Conservation (phyloP, 768 basidiomycete species). For the Phaffia tasmanica region DNA sequence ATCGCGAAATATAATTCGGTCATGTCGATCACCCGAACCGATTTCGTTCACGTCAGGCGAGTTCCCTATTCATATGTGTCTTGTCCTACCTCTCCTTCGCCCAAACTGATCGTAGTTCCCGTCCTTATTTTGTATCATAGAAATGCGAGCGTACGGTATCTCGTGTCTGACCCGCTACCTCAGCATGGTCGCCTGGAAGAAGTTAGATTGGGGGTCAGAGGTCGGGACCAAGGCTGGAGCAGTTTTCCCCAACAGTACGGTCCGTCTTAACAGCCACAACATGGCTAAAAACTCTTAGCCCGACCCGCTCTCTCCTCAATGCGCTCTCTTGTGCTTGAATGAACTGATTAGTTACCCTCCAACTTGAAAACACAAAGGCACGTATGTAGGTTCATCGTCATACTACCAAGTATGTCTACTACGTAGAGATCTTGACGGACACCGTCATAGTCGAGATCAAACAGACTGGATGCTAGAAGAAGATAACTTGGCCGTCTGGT, state of each 20-base stretch:
- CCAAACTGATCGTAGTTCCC: too few species aligned
- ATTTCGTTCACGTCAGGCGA: neutral
- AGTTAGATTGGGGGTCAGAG: slow-evolving; percentile 2
- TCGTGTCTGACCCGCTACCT: neutral
- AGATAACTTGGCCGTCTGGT: too few species aligned
- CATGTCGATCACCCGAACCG: neutral
- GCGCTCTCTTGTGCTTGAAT: neutral
- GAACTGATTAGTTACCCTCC: neutral
- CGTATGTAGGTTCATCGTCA: neutral
- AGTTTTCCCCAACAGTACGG: neutral
- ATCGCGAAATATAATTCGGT: neutral
- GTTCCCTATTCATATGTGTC: too few species aligned
- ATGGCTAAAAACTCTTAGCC: neutral
- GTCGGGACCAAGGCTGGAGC: slow-evolving; percentile 7
- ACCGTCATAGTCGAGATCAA: neutral
- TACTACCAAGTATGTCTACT: slow-evolving; percentile 10
- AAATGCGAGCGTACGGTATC: slow-evolving; percentile 8
- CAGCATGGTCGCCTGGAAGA: neutral
- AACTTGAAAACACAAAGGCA: neutral
- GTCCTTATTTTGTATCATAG: neutral
- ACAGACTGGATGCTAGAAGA: neutral
- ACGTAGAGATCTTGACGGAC: neutral
- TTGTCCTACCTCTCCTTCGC: too few species aligned
- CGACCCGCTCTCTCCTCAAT: neutral
- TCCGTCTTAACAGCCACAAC: neutral